A percentile compares a stretch with the other conserved stretches of the same genome.
Conservation (phyloP, 2,329 filamentous ascomycete genomes). For the Penicillium sumatraense region DNA sequence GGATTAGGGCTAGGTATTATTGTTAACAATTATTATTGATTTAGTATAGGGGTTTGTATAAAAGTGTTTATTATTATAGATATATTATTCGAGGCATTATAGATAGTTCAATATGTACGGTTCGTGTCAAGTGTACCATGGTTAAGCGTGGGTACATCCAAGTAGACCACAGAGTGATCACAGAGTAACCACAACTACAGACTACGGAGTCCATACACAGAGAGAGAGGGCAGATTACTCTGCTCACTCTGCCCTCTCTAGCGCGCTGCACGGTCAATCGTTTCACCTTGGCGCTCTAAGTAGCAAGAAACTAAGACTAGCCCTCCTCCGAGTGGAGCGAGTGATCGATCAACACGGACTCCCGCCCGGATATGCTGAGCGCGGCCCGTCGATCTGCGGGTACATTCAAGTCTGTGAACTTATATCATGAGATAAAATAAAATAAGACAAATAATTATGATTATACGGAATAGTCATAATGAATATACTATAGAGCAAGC, state of each 20-base stretch:
- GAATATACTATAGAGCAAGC: no score
- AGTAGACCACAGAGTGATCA: background rate
- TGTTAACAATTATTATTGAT: no score
- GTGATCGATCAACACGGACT: constrained; percentile 5
- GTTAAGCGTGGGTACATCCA: background rate
- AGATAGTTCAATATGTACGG: background rate
- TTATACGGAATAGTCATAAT: no score
- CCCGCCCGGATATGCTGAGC: constrained; percentile 2
- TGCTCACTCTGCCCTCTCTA: background rate
- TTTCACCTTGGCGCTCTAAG: constrained; percentile 5
- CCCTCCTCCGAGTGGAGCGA: background rate
- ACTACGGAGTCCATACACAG: background rate
- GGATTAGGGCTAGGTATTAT: background rate
- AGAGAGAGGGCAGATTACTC: background rate
- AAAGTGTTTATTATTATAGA: no score
- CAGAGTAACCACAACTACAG: no score
- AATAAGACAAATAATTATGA: no score
- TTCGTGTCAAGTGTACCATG: background rate
- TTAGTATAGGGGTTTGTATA: no score
- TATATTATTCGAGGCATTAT: no score
- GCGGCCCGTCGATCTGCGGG: constrained; percentile 2
- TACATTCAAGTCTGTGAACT: no score
- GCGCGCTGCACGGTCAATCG: constrained; percentile 18
- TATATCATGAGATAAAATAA: no score
- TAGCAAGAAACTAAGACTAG: background rate